Conservation (phyloP, 179 eudicot species). For the Corrigiola litoralis region DNA sequence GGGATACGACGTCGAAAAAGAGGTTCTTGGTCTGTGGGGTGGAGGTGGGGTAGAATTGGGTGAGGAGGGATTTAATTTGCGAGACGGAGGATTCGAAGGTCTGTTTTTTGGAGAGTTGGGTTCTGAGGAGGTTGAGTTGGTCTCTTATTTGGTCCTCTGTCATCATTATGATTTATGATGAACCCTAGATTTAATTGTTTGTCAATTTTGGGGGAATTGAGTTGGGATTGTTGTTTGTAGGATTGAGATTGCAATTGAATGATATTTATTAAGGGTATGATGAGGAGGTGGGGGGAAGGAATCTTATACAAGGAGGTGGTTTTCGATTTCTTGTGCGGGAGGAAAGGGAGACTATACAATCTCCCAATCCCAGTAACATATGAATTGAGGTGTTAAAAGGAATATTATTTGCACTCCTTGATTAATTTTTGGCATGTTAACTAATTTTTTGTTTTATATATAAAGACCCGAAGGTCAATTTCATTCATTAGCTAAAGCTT, state of each 20-base stretch:
- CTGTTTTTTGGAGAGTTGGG: constrained; percentile 63
- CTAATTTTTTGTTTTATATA: too few relatives aligned
- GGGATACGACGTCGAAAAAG: constrained; percentile 62
- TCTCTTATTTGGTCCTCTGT: constrained; percentile 30
- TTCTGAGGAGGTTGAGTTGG: constrained; percentile 58
- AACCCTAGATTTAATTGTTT: constrained; percentile 6
- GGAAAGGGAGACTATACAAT: not conserved
- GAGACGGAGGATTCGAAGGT: constrained; percentile 63
- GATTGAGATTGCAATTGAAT: too few relatives aligned
- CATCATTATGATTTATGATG: constrained; percentile 3
- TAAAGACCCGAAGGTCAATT: too few relatives aligned
- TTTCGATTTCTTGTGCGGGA: not conserved
- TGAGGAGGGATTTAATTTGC: constrained; percentile 54
- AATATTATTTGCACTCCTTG: too few relatives aligned
- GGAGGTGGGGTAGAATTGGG: constrained; percentile 47
- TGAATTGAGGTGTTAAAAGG: too few relatives aligned
- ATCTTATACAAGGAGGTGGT: not conserved
- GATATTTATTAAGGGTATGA: too few relatives aligned
- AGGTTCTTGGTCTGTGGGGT: constrained; percentile 49
- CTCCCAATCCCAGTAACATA: too few relatives aligned
- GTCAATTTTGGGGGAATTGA: not conserved
- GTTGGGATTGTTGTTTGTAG: too few relatives aligned
- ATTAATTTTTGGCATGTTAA: too few relatives aligned
- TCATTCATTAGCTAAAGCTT: too few relatives aligned
- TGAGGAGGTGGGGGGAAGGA: too few relatives aligned